These are phyloP conservation scores for Ilex asprella DNA, from an alignment of 257 asterid genomes.

Conservation along the genomic window DNA sequence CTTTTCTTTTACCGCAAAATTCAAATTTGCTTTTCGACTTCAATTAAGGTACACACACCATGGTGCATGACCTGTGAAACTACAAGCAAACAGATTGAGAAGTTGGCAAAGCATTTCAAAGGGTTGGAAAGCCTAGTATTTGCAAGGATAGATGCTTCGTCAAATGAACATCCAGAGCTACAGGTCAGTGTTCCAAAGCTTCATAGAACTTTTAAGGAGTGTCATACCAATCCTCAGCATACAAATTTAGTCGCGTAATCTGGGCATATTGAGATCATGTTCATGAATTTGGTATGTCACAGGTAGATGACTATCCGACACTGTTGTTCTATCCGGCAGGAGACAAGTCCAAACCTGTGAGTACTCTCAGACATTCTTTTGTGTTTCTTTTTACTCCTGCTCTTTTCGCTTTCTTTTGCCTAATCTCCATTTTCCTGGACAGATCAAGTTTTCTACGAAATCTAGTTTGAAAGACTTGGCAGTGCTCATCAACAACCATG, in stretches of 20 bases:
- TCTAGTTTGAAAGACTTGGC: conserved; percentile 73
- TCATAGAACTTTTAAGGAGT: background rate
- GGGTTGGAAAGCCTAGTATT: conserved; percentile 72
- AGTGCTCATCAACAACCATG: conserved; percentile 54
- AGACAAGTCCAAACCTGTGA: conserved; percentile 70
- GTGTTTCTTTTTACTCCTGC: background rate
- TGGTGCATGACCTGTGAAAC: conserved; percentile 95
- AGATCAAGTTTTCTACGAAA: conserved; percentile 61
- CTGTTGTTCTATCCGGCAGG: conserved; percentile 66
- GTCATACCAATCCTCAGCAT: background rate
- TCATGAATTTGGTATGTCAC: conserved; percentile 13
- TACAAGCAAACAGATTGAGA: conserved; percentile 81
- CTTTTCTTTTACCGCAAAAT: too few relatives aligned
- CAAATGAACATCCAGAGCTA: conserved; percentile 74
- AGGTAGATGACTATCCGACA: conserved; percentile 81
- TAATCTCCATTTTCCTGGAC: conserved; percentile 11
- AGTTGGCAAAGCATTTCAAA: conserved; percentile 91
- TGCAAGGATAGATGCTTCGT: conserved; percentile 83
- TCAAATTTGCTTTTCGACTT: background rate
- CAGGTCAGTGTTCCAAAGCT: conserved; percentile 31
- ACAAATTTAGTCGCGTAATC: background rate
- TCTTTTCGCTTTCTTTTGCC: background rate
- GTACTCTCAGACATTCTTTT: background rate
- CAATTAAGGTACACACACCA: conserved; percentile 70
- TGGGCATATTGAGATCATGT: background rate